Base-by-base conservation (phyloP, 306 rosid genomes). In the Quercus mongolica region DNA sequence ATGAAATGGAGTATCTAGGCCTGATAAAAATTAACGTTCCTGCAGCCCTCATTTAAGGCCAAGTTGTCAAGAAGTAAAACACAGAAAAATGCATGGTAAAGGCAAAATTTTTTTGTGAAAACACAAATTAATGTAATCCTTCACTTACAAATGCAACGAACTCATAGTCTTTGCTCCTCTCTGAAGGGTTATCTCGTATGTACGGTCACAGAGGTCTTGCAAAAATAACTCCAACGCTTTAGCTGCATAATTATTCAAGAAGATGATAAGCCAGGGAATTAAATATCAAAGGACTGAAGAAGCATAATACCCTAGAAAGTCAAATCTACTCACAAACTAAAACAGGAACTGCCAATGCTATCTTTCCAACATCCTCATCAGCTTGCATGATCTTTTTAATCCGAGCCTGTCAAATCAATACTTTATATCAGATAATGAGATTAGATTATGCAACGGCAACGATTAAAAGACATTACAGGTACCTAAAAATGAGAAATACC, bases 141-240 rank as follows among this genome's bases (percentile, higher is more conserved):
- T 68, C 56, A 74, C 99, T 95, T 91, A 95, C 99, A 95, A 85
- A 88, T 95, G 99, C 93, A 95, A 75, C 63, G 99, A 75, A 83
- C 84, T 95, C 96, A 95, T 90, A 57, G 99, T 95, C 87, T 95
- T 95, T 44, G 99, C 99, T 80, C 98, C 99, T 85, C 99, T 93
- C 78, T 83, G 96, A 71, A 95, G 97, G 55, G 99, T 95, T 88
- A 95, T 88, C 81, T 86, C 96, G 23, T 95, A 93, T n/a, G 99
- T 91, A 56, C 87, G 99, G 74, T 93, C 98, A 85, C 99, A 95
- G 19, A 95, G 97, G 82, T 95, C 99, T 93, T 95, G 99, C 87
- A 95, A 85, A 83, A 95, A 95, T 71, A 95, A 74, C 78, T 93
- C 99, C 84, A 93, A 79, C 33, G 99, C 99, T 89, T 95, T 95